Percentiles rank a stretch among this genome's conserved stretches.
Evolutionary conservation across 306 rosid genomes (phyloP).

Genomic region (Acacia acuminata): DNA sequence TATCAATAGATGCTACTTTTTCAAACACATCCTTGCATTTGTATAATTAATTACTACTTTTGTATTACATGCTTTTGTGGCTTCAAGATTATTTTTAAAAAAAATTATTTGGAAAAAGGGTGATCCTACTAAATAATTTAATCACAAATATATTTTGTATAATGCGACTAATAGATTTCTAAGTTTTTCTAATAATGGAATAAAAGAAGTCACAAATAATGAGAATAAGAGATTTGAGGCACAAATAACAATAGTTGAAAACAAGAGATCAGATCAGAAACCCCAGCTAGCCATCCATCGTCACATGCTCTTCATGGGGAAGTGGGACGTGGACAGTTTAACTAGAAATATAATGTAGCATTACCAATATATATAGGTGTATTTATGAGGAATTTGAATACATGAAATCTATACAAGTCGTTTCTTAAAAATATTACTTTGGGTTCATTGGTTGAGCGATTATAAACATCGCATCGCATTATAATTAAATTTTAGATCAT

Average conservation of each 20-base stretch:
- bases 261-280: neutral
- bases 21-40: too few relatives aligned
- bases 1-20: too few relatives aligned
- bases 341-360: neutral
- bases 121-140: neutral
- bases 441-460: neutral
- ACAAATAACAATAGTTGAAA: neutral
- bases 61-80: too few relatives aligned
- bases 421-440: too few relatives aligned
- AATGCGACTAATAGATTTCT: neutral
- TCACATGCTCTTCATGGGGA: constrained; percentile 19
- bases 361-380: neutral
- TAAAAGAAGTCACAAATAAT: neutral
- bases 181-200: neutral
- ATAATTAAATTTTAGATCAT: neutral
- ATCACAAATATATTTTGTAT: neutral
- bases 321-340: neutral
- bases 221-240: neutral
- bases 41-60: too few relatives aligned
- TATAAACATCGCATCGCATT: neutral
- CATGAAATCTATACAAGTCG: neutral
- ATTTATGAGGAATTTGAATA: neutral
- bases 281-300: neutral
- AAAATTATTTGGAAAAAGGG: neutral
- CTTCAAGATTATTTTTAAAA: too few relatives aligned